phyloP scores from a whole-genome alignment of 225 moss, liverwort and hornwort genomes.

The Physcomitrium patens region DNA sequence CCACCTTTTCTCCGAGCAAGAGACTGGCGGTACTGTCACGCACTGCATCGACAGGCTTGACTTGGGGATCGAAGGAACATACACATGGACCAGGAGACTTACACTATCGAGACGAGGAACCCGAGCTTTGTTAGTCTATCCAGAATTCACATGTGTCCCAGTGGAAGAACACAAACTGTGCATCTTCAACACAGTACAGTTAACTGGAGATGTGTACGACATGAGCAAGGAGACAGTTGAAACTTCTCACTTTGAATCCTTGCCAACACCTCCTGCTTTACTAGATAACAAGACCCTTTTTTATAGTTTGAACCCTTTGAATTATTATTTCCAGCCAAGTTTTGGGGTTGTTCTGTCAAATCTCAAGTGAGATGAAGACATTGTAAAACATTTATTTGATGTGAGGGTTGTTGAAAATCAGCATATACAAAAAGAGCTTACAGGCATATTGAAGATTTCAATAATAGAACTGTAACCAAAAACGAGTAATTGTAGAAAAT shows the following conservation, averaged over 20 bases:
- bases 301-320: slow-evolving; percentile 39
- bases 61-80: not conserved
- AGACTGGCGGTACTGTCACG: slow-evolving; percentile 3
- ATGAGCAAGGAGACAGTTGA: slow-evolving; percentile 18
- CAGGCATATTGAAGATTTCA: no score
- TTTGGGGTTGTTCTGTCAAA: slow-evolving; percentile 11
- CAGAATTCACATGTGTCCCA: slow-evolving; percentile 42
- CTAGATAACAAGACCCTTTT: slow-evolving; percentile 22
- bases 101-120: slow-evolving; percentile 22
- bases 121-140: slow-evolving; percentile 40
- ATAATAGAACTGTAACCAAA: no score
- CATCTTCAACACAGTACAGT: slow-evolving; percentile 47
- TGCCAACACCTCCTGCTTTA: slow-evolving; percentile 14
- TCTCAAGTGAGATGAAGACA: no score
- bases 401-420: no score
- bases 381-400: no score
- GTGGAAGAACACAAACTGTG: slow-evolving; percentile 35
- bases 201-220: slow-evolving; percentile 30
- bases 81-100: slow-evolving; percentile 32
- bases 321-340: slow-evolving; percentile 36
- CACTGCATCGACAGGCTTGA: slow-evolving; percentile 44
- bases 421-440: no score
- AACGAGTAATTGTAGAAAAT: no score
- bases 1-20: slow-evolving; percentile 49
- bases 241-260: not conserved